Evolutionary conservation across 768 basidiomycete species (phyloP), one percentile per base, ranked within the genome.

Genomic region (Suillus paluster): DNA sequence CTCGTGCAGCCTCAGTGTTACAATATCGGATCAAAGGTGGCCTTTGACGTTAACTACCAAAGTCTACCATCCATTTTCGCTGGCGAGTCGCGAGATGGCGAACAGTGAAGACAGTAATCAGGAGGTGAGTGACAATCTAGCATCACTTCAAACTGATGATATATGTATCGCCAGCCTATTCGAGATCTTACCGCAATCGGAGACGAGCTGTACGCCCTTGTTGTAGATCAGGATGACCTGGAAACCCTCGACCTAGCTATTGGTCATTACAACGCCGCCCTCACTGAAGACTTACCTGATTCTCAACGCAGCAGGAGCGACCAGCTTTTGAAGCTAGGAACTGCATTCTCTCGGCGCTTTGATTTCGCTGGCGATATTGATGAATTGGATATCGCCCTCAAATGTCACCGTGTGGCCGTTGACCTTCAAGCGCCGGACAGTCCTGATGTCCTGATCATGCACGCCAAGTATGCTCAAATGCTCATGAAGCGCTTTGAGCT

Each of bases 311-410:
- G 69, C 3, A 75, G 71, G 34, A 61, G 36, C 58, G 67, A 74
- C 44, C 61, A 64, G 12, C 59, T 38, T 4, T 63, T 73, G 58
- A 57, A 44, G 8, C 53, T 75, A 41, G 64, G 71, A 2, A 63
- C 63, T 2, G 71, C 66, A 3, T 66, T 73, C 33, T 38, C 73
- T 50, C 65, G 46, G 57, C 67, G 71, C 8, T 73, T 69, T 36
- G 67, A 69, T 36, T 42, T 25, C 23, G 21, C 27, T 5, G 65
- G 68, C n/a, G 38, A 66, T 30, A 11, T 30, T 3, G 50, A 60
- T 11, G 75, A 78, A 49, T 57, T 79, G 14, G 62, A 75, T n/a
- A 59, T 42, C 17, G 73, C 73, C 25, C 66, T 79, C 30, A 56
- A 65, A 17, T 59, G 70, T 38, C 63, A 72, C 30, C 53, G 64